A percentile compares a stretch with the other conserved stretches of the same genome.
Evolutionary conservation across 805 yeast genomes (phyloP).

Genomic region (Cyberlindnera mississippiensis): DNA sequence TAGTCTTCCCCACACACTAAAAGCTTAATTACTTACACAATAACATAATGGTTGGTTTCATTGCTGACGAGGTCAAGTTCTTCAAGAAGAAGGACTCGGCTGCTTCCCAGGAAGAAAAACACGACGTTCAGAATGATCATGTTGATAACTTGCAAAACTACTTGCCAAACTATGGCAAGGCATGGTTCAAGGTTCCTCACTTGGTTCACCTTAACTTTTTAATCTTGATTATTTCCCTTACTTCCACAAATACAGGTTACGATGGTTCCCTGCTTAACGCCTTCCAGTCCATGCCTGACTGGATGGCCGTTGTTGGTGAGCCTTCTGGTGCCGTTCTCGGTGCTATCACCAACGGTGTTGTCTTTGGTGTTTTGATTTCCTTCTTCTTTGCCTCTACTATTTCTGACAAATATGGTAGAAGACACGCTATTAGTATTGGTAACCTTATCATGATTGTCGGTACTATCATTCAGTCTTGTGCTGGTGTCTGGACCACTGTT

Average conservation of each 20-base stretch:
- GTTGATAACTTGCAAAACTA: slow-evolving; percentile 20
- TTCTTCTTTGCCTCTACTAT: slow-evolving; percentile 28
- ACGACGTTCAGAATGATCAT: neutral
- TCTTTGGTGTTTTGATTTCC: slow-evolving; percentile 37
- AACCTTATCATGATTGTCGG: slow-evolving; percentile 25
- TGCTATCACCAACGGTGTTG: slow-evolving; percentile 38
- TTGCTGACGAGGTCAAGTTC: slow-evolving; percentile 24
- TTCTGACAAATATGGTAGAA: slow-evolving; percentile 40
- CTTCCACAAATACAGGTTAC: slow-evolving; percentile 46
- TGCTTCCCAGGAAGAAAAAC: neutral
- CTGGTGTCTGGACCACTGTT: slow-evolving; percentile 23
- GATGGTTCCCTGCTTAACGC: slow-evolving; percentile 50
- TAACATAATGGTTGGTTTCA: slow-evolving; percentile 16
- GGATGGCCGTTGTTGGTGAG: slow-evolving; percentile 37
- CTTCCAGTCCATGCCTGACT: slow-evolving; percentile 40
- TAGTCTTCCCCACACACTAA: neutral
- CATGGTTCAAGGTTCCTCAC: slow-evolving; percentile 37
- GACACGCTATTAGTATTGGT: slow-evolving; percentile 28
- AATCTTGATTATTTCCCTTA: slow-evolving; percentile 39
- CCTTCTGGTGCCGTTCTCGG: slow-evolving; percentile 40
- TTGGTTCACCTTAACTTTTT: slow-evolving; percentile 35
- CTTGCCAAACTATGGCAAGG: slow-evolving; percentile 26
- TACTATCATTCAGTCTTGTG: slow-evolving; percentile 27
- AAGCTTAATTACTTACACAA: neutral
- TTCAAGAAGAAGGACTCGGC: slow-evolving; percentile 9